These are phyloP conservation scores for Phytophthora ramorum DNA, from an alignment of 352 stramenopile species.

Conservation along the genomic window DNA sequence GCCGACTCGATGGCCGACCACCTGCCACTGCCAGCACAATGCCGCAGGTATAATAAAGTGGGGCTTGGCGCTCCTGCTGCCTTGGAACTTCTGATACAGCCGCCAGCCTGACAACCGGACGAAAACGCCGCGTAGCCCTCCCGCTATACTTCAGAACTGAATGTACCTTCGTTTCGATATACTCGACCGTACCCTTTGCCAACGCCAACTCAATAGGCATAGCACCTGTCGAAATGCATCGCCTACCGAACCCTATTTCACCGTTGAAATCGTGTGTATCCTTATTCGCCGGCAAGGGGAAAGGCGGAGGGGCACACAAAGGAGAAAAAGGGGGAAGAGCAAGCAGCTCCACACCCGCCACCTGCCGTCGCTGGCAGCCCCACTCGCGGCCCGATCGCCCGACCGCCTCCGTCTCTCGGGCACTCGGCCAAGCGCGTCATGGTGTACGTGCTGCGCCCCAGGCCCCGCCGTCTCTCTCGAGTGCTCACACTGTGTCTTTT, in stretches of 20 bases:
- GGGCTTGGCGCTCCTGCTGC: neutral
- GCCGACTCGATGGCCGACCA: neutral
- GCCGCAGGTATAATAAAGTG: neutral
- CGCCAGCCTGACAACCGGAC: neutral
- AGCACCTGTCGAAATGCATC: neutral
- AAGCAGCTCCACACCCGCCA: conserved; percentile 20
- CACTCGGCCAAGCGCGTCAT: conserved; percentile 11
- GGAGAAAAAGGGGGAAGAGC: conserved; percentile 37
- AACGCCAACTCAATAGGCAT: neutral
- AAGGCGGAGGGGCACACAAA: conserved; percentile 33
- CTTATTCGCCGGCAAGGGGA: conserved; percentile 20
- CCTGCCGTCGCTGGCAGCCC: conserved; percentile 10
- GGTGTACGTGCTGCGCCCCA: conserved; percentile 28
- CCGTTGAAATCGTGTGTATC: conserved; percentile 14
- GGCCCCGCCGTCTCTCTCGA: conserved; percentile 2
- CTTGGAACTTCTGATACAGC: conserved; percentile 3
- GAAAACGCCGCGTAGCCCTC: too few relatives aligned
- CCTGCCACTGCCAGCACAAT: neutral
- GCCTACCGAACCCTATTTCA: neutral
- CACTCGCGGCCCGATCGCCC: neutral
- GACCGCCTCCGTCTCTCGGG: conserved; percentile 19
- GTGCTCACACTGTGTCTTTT: conserved; percentile 19
- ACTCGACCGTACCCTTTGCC: neutral
- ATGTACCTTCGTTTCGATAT: neutral
- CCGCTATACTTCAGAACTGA: neutral